Percentiles rank a stretch among this genome's conserved stretches.
Evolutionary conservation across 164 flowering plant genomes (phyloP).

Genomic region (Litsea cubeba): DNA sequence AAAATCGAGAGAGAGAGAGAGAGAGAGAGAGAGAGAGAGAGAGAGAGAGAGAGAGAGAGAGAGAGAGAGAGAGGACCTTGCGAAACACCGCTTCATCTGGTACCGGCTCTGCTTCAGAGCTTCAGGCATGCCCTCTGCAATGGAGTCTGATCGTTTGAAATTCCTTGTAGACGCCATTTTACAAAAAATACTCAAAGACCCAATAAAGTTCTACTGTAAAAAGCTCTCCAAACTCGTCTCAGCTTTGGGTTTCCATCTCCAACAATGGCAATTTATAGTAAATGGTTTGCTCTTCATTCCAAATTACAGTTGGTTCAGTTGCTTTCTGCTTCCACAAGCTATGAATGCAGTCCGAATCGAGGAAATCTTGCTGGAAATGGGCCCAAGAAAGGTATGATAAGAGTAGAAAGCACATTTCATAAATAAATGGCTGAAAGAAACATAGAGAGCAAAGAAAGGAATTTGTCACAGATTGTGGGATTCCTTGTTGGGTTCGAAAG

Average conservation of each 20-base stretch:
- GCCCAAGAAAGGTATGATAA: conserved; percentile 6
- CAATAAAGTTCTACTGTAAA: neutral
- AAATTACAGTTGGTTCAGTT: neutral
- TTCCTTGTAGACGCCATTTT: conserved; percentile 41
- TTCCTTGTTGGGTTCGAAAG: conserved; percentile 7
- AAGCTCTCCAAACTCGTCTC: neutral
- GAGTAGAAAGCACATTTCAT: conserved; percentile 34
- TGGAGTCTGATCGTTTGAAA: conserved; percentile 51
- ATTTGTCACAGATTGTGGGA: conserved; percentile 6
- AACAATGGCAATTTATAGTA: conserved; percentile 12
- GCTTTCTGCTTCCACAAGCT: neutral
- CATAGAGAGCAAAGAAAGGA: conserved; percentile 31
- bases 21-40: neutral
- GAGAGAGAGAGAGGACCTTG: conserved; percentile 28
- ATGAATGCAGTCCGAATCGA: neutral
- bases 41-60: neutral
- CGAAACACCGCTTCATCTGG: conserved; percentile 75
- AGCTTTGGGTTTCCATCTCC: neutral
- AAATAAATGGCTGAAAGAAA: conserved; percentile 9
- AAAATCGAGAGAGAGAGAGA: too few species aligned
- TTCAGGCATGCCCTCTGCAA: conserved; percentile 78
- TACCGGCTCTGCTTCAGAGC: conserved; percentile 67
- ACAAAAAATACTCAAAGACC: neutral
- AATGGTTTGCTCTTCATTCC: neutral
- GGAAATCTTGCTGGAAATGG: conserved; percentile 8